These are phyloP conservation scores for Monilinia polystroma DNA, from an alignment of 2,329 filamentous ascomycete species.

Conservation along the genomic window DNA sequence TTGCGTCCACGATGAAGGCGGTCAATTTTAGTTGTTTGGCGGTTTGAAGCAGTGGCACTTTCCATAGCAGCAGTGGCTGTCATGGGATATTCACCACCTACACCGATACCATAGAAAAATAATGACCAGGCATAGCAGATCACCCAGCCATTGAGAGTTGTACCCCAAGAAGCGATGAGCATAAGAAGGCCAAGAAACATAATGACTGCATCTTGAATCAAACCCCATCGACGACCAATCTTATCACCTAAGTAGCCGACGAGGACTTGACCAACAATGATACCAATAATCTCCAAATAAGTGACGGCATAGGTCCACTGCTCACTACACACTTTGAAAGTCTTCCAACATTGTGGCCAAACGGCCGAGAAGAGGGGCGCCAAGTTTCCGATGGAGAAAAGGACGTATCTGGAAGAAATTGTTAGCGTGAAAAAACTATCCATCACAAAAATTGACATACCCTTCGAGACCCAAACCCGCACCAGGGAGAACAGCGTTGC, in stretches of 20 bases:
- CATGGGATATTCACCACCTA: constrained; percentile 92
- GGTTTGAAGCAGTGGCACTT: constrained; percentile 80
- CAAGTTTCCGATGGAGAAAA: constrained; percentile 95
- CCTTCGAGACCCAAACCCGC: constrained; percentile 89
- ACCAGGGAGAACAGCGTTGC: constrained; percentile 88
- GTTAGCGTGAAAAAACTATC: constrained; percentile 19
- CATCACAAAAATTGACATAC: constrained; percentile 41
- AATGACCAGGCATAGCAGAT: constrained; percentile 95
- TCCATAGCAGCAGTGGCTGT: constrained; percentile 95
- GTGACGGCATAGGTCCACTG: constrained; percentile 84
- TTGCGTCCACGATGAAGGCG: constrained; percentile 94
- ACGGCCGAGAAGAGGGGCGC: constrained; percentile 74
- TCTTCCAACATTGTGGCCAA: constrained; percentile 77
- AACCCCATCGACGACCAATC: constrained; percentile 87
- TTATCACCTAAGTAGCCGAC: constrained; percentile 79
- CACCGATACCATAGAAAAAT: constrained; percentile 80
- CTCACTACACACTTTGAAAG: constrained; percentile 62
- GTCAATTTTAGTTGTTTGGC: constrained; percentile 85
- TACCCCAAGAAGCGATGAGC: constrained; percentile 87
- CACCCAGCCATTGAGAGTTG: constrained; percentile 87
- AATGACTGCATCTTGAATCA: constrained; percentile 91
- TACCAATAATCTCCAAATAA: constrained; percentile 90
- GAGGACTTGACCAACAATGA: constrained; percentile 87
- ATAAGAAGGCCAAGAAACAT: constrained; percentile 93
- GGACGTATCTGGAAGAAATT: constrained; percentile 66